These are phyloP conservation scores for Backusella luteola DNA, from an alignment of 192 early-diverging fungal species.

Conservation along the genomic window DNA sequence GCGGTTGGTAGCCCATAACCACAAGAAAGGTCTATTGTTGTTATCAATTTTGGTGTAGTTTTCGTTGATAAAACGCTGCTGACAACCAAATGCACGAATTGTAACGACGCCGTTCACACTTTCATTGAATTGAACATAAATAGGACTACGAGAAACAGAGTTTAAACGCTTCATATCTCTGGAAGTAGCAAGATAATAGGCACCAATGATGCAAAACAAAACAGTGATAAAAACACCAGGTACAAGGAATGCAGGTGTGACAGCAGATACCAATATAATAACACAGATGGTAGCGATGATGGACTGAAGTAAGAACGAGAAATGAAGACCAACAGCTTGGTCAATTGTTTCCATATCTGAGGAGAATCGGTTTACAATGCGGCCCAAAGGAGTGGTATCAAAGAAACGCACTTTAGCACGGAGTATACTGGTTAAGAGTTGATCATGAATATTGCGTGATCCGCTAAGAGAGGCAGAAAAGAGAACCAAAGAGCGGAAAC, in stretches of 20 bases:
- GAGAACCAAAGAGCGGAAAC: slow-evolving; percentile 41
- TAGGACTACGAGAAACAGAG: slow-evolving; percentile 70
- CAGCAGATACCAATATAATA: slow-evolving; percentile 58
- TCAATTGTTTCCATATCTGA: slow-evolving; percentile 87
- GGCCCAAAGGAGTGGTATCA: slow-evolving; percentile 86
- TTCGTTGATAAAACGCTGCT: slow-evolving; percentile 63
- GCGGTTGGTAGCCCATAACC: slow-evolving; percentile 84
- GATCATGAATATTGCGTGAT: slow-evolving; percentile 55
- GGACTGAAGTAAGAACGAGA: slow-evolving; percentile 51
- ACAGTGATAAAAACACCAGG: slow-evolving; percentile 55
- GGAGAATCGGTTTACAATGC: slow-evolving; percentile 80
- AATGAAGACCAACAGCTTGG: slow-evolving; percentile 49
- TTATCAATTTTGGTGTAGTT: slow-evolving; percentile 62
- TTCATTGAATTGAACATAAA: slow-evolving; percentile 83
- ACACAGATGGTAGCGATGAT: slow-evolving; percentile 55
- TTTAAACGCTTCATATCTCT: slow-evolving; percentile 91
- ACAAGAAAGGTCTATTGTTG: slow-evolving; percentile 85
- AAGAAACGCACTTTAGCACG: slow-evolving; percentile 84
- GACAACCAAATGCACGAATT: slow-evolving; percentile 81
- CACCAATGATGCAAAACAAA: slow-evolving; percentile 64
- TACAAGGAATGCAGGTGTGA: slow-evolving; percentile 74
- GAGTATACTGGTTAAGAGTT: slow-evolving; percentile 54
- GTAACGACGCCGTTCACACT: slow-evolving; percentile 73
- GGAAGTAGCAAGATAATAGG: slow-evolving; percentile 73
- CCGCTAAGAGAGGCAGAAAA: slow-evolving; percentile 53